Base-by-base conservation (phyloP, 495 filamentous ascomycete species). In the Pyronema omphalodes region DNA sequence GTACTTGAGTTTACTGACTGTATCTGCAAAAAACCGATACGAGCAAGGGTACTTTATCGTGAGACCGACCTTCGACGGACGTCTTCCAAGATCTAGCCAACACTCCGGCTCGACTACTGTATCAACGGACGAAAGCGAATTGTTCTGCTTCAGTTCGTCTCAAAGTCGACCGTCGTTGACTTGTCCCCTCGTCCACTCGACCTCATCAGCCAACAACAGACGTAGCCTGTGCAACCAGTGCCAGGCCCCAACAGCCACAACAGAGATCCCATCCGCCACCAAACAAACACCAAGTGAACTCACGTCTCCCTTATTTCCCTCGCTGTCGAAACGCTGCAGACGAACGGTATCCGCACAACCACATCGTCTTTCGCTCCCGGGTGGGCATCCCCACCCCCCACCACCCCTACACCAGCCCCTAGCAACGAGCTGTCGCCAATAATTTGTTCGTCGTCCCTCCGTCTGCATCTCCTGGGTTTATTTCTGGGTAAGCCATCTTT, bases 41-140 rank as follows among this genome's bases (percentile, higher is more conserved):
- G 44, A 47, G 23, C 44, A 47, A 47, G 44, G 44, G 44, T 47
- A 9, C 44, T 47, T 47, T 47, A 47, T 47, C 44, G 44, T 47
- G 18, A 23, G 18, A 47, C 44, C 44, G 44, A 47, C 17, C 44
- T 3, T 3, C 18, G 44, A 9, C 18, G 44, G 44, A 15, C 12
- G 44, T 23, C 12, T 1, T 23, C 44, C 44, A 47, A 47, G 18
- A 47, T 47, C 44, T 3, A 47, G 18, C n/a, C 44, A 47, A 19
- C 44, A 9, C n/a, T 15, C n/a, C 44, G n/a, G n/a, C 12, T 47
- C 44, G 9, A 15, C 44, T 14, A 14, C 44, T 15, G n/a, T 23
- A 23, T 47, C 44, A 14, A 23, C 44, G 44, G 44, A 47, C 44
- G 44, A 47, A 47, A 47, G 12, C 44, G 39, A 47, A 15, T 23